Percentiles rank a stretch among this genome's conserved stretches.
Conservation (phyloP, 768 basidiomycete species). For the Mycena galopus region DNA sequence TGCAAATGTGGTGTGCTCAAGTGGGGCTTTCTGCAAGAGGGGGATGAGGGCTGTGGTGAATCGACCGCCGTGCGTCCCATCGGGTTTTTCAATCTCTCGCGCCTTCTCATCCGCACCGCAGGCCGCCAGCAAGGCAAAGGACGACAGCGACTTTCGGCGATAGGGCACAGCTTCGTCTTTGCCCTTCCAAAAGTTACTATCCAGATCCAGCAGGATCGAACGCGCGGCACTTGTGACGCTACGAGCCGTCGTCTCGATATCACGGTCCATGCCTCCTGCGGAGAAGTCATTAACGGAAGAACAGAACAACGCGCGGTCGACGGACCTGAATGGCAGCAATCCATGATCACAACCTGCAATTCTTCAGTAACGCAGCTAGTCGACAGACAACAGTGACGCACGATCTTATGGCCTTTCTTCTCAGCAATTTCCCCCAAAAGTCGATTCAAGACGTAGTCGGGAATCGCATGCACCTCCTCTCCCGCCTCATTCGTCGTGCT, state of each 20-base stretch:
- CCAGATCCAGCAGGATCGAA: neutral
- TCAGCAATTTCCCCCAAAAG: neutral
- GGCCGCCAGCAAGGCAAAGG: no score
- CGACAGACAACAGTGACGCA: neutral
- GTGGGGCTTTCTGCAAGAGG: neutral
- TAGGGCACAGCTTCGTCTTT: neutral
- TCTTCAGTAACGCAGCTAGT: neutral
- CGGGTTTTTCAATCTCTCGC: neutral
- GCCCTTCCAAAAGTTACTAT: neutral
- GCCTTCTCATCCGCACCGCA: neutral
- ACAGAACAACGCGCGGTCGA: neutral
- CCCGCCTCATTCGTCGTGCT: neutral
- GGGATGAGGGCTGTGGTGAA: neutral
- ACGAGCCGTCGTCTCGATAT: neutral
- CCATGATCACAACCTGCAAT: neutral
- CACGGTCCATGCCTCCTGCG: neutral
- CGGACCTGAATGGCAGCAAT: neutral
- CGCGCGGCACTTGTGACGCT: neutral
- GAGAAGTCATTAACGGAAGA: neutral
- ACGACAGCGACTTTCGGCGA: neutral
- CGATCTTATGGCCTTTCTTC: constrained; percentile 12
- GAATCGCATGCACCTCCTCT: neutral
- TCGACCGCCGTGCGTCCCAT: neutral
- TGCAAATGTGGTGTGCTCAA: neutral
- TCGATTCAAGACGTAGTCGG: no score